phyloP scores from a whole-genome alignment of 2,329 filamentous ascomycete species.

The Colletotrichum simmondsii region DNA sequence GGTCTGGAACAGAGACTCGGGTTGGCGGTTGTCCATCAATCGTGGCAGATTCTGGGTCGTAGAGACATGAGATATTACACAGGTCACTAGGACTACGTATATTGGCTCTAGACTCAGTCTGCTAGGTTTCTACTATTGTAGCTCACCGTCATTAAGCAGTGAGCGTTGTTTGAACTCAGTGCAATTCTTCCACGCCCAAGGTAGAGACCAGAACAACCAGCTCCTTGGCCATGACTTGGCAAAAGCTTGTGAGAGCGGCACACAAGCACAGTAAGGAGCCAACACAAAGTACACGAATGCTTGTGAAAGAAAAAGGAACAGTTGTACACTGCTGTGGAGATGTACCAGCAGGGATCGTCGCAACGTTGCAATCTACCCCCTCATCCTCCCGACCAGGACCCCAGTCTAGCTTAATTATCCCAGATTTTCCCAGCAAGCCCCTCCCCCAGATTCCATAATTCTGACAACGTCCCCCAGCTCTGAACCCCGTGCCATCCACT shows the following conservation, averaged over 20 bases:
- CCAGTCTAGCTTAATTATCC: neutral
- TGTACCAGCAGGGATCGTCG: neutral
- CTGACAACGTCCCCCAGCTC: neutral
- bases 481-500: conserved; percentile 24
- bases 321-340: too few relatives aligned
- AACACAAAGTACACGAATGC: too few relatives aligned
- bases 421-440: neutral
- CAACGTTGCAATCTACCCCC: conserved; percentile 1
- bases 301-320: neutral
- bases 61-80: neutral
- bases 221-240: neutral
- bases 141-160: neutral
- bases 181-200: neutral
- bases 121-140: neutral
- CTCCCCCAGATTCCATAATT: neutral
- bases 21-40: neutral
- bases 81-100: neutral
- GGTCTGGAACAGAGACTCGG: neutral
- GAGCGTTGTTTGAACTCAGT: neutral
- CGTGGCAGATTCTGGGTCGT: neutral
- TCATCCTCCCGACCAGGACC: neutral
- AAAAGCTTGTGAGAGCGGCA: neutral
- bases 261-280: neutral
- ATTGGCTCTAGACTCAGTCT: neutral
- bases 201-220: neutral